Evolutionary conservation across 2,329 filamentous ascomycete genomes (phyloP), one percentile per base, ranked within the genome.

Genomic region (Corniculantispora saksenae): DNA sequence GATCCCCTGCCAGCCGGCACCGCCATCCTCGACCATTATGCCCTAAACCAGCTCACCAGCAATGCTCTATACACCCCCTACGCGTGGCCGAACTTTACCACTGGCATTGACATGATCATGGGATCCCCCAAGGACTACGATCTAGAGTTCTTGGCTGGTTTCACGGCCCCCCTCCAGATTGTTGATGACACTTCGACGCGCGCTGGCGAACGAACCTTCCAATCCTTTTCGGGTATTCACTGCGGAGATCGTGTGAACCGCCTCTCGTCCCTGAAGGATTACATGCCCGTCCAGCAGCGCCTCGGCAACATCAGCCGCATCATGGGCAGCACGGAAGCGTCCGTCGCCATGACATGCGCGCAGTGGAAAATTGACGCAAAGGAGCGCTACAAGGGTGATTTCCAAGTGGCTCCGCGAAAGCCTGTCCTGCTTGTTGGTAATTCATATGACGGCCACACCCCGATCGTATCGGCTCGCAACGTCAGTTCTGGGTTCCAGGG

Each of bases 391-490:
- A 68, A 62, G 1, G 75, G 72, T 0, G 71, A 74, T 55, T 78
- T 79, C 56, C 64, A 64, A 19, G 73, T 72, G 50, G 73, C 71
- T 63, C 75, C 76, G 0, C 72, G 68, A 61, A 74, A 73, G 19
- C 74, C 77, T 0, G 57, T 81, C 1, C 69, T 82, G 1, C 66
- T 82, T 17, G 71, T 81, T 12, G 75, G 76, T 9, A 81, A 78
- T 65, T 75, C 73, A 0, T 71, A 71, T 32, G 80, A 82, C 60
- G 74, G 73, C 0, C 70, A 76, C n/a, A 80, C 77, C 2, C 78
- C 80, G 2, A 67, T 81, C 8, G 68, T 60, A 3, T 78, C 77
- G 21, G 79, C 78, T 0, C 69, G 68, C 53, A 79, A 79, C 51
- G 70, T 77, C 40, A 79, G 75, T 35, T 66, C 70, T 6, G 73